Conservation (phyloP, 2,329 filamentous ascomycete genomes). For the Hyphodiscus sp. region DNA sequence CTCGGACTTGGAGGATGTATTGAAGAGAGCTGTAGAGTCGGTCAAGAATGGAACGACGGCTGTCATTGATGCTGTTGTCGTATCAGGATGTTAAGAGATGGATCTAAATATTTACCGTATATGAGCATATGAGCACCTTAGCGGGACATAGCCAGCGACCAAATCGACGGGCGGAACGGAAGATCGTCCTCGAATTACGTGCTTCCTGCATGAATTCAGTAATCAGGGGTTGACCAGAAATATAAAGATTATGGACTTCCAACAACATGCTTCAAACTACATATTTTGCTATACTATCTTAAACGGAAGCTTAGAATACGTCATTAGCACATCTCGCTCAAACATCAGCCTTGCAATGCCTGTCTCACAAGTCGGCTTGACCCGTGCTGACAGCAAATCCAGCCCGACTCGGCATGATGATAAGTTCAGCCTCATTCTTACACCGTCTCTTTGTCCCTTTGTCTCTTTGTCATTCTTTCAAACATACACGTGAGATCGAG, state of each 20-base stretch:
- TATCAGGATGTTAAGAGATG: conserved; percentile 19
- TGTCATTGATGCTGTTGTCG: conserved; percentile 45
- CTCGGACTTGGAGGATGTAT: conserved; percentile 44
- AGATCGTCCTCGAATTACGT: neutral
- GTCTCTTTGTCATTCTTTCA: too few species aligned
- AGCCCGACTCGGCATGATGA: too few species aligned
- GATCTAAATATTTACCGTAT: neutral
- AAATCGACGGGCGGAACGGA: neutral
- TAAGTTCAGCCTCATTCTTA: too few species aligned
- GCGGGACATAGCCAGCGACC: neutral
- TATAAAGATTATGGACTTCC: neutral
- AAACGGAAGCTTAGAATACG: too few species aligned
- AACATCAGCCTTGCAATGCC: too few species aligned
- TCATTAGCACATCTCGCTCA: too few species aligned
- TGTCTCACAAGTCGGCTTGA: too few species aligned
- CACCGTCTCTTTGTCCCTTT: too few species aligned
- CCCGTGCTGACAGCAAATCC: too few species aligned
- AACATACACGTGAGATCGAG: too few species aligned
- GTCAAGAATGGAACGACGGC: conserved; percentile 52
- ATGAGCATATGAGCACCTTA: too few species aligned
- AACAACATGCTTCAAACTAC: neutral
- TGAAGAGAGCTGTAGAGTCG: conserved; percentile 52
- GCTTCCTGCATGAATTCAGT: neutral
- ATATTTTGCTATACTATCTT: neutral
- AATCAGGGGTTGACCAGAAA: neutral